phyloP scores from a whole-genome alignment of 2,329 filamentous ascomycete species.

The Tolypocladium pustulatum region DNA sequence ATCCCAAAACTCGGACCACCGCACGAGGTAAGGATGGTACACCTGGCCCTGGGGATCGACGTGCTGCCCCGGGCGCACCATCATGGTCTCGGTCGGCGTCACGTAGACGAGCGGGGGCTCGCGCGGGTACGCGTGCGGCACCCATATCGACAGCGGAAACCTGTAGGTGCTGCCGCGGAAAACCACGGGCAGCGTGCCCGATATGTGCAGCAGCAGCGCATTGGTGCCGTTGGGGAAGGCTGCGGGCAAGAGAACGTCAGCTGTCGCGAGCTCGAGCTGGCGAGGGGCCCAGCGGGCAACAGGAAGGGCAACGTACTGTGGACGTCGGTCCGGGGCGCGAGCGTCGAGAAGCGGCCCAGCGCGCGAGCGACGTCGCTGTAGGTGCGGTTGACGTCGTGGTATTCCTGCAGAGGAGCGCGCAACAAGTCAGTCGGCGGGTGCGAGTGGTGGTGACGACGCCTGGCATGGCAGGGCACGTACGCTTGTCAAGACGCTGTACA shows the following conservation, averaged over 20 bases:
- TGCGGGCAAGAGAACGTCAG: slow-evolving; percentile 22
- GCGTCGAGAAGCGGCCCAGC: slow-evolving; percentile 66
- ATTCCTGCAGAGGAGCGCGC: slow-evolving; percentile 53
- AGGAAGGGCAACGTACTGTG: slow-evolving; percentile 56
- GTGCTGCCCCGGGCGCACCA: slow-evolving; percentile 85
- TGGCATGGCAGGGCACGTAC: slow-evolving; percentile 31
- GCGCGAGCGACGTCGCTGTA: slow-evolving; percentile 85
- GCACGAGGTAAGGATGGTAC: slow-evolving; percentile 89
- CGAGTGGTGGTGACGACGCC: neutral
- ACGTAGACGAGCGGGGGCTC: slow-evolving; percentile 84
- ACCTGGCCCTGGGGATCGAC: slow-evolving; percentile 87
- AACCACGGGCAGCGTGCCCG: slow-evolving; percentile 79
- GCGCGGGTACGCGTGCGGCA: slow-evolving; percentile 80
- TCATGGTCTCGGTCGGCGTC: slow-evolving; percentile 78
- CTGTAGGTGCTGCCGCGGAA: slow-evolving; percentile 85
- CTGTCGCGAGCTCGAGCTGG: neutral
- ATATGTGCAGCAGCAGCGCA: slow-evolving; percentile 75
- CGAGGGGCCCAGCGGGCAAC: neutral
- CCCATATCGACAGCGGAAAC: slow-evolving; percentile 87
- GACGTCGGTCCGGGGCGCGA: slow-evolving; percentile 83
- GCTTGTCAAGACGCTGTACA: slow-evolving; percentile 80
- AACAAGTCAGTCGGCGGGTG: neutral
- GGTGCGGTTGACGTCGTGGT: slow-evolving; percentile 82
- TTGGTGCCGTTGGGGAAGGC: slow-evolving; percentile 83
- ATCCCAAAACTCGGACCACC: slow-evolving; percentile 86